Conservation (phyloP, 306 rosid species). For the Vigna unguiculata region DNA sequence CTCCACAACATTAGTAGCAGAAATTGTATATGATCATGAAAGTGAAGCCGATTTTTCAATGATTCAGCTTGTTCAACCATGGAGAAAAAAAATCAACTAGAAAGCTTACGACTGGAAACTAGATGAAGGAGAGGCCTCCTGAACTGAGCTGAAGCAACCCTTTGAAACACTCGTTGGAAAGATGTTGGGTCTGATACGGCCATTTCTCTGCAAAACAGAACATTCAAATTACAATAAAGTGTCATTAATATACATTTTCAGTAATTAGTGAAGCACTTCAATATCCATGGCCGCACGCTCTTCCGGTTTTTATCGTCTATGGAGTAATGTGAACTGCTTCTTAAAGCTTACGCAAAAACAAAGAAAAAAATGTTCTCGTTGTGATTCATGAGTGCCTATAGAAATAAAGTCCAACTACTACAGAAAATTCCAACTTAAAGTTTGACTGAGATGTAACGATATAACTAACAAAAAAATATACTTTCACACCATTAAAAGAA, state of each 20-base stretch:
- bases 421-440: too few species aligned
- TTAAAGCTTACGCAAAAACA: background rate
- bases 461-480: background rate
- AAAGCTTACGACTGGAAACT: constrained; percentile 36
- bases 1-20: too few species aligned
- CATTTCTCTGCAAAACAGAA: constrained; percentile 42
- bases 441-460: background rate
- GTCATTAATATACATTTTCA: background rate
- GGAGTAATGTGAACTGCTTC: background rate
- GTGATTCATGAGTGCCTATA: background rate
- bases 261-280: background rate
- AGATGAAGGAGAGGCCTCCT: constrained; percentile 44
- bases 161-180: background rate
- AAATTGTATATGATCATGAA: background rate
- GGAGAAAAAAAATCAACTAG: background rate
- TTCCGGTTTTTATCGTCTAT: background rate
- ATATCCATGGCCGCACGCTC: background rate
- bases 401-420: background rate
- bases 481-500: too few species aligned
- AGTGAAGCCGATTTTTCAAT: background rate
- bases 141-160: constrained; percentile 39
- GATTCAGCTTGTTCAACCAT: background rate
- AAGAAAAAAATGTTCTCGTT: background rate
- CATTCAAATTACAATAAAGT: background rate
- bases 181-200: background rate